These are phyloP conservation scores for Apophysomyces trapeziformis DNA, from an alignment of 371 early-diverging fungal species.

Conservation along the genomic window DNA sequence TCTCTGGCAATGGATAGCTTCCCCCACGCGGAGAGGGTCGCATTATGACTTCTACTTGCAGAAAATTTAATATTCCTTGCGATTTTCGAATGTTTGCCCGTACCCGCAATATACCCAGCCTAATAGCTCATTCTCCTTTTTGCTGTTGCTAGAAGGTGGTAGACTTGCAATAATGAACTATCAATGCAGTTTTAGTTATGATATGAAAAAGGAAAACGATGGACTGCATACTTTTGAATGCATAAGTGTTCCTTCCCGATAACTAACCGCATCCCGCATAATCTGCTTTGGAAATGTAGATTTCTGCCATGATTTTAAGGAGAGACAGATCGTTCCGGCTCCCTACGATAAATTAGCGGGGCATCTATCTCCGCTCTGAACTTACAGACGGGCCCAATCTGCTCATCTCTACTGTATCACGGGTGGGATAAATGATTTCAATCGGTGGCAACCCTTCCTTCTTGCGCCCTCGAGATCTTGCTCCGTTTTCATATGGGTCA, in stretches of 20 bases:
- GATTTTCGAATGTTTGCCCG: background rate
- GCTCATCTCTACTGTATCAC: slow-evolving; percentile 37
- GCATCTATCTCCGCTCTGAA: background rate
- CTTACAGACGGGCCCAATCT: slow-evolving; percentile 40
- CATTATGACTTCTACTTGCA: slow-evolving; percentile 48
- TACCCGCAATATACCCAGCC: slow-evolving; percentile 55
- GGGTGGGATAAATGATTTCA: slow-evolving; percentile 36
- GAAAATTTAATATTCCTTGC: background rate
- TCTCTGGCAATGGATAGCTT: slow-evolving; percentile 30
- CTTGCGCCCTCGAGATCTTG: slow-evolving; percentile 17
- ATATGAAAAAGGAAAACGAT: background rate
- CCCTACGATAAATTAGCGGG: slow-evolving; percentile 26
- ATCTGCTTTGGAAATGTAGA: slow-evolving; percentile 44
- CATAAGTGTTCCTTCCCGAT: slow-evolving; percentile 47
- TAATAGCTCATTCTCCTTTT: slow-evolving; percentile 14
- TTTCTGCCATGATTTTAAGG: slow-evolving; percentile 37
- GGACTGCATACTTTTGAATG: slow-evolving; percentile 43
- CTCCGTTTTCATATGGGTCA: slow-evolving; percentile 22
- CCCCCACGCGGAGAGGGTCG: slow-evolving; percentile 51
- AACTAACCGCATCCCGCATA: slow-evolving; percentile 51
- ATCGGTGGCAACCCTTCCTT: slow-evolving; percentile 36
- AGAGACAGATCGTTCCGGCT: slow-evolving; percentile 48
- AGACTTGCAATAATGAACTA: slow-evolving; percentile 50
- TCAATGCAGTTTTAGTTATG: background rate
- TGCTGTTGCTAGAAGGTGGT: slow-evolving; percentile 7